Evolutionary conservation across 805 yeast species (phyloP), one percentile per base, ranked within the genome.

Genomic region (Metschnikowia drakensbergensis): DNA sequence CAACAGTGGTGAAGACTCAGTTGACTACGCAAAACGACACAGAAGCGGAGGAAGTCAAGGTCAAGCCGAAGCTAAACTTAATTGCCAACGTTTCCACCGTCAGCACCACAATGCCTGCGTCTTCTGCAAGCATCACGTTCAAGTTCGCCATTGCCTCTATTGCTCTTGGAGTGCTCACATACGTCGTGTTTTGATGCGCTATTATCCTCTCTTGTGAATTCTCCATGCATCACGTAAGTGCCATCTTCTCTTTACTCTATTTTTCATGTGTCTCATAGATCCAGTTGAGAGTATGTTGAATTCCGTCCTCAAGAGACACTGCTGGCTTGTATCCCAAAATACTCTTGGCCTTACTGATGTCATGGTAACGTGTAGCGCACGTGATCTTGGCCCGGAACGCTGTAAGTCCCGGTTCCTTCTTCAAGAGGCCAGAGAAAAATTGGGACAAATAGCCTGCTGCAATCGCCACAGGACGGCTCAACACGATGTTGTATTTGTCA

Each of bases 361-460:
- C 88, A 66, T 92, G 97, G 67, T 94, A 94, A 67, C 99, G 84
- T 53, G 80, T 81, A 22, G 98, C 98, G 68, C 97, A 89, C 9
- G 91, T 91, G 47, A 92, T 83, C 54, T 82, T 86, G 23, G 90
- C 99, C 68, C 98, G 82, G 71, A 92, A 94, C 1, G 98, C 96
- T 1, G 98, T 90, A 53, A 94, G 75, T n/a, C 95, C 95, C 2
- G 97, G 88, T 62, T 89, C 96, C 65, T 87, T 88, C 1, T 92
- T 88, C 3, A 80, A 61, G 6, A 91, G 55, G 46, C 80, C 82
- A 8, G 94, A 80, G 51, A 84, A 79, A 60, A 81, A 79, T 58
- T 86, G 87, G n/a, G 96, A 81, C 36, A 89, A 65, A 60, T 88
- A 86, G 11, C 97, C 97, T 36, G 85, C 82, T 1, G 73, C 77